Evolutionary conservation across 2,329 filamentous ascomycete species (phyloP).

Genomic region (Aspergillaceae sp.): DNA sequence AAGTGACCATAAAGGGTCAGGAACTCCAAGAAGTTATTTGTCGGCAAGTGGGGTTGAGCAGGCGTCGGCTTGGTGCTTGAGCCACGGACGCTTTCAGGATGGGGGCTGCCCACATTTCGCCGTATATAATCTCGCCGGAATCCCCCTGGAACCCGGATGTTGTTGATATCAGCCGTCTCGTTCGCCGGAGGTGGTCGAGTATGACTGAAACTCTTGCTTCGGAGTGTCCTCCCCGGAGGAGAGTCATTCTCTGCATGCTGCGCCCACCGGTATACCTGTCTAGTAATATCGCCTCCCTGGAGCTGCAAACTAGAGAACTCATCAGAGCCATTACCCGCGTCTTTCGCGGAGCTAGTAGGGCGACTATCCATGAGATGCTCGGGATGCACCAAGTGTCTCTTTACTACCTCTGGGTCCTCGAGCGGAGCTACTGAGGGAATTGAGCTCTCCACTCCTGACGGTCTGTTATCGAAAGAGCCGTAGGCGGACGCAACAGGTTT

Average conservation of each 20-base stretch:
- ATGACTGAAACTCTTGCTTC: conserved; percentile 82
- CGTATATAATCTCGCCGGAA: conserved; percentile 87
- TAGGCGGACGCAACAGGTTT: conserved; percentile 55
- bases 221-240: conserved; percentile 51
- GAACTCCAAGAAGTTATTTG: conserved; percentile 92
- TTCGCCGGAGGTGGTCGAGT: conserved; percentile 69
- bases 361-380: conserved; percentile 31
- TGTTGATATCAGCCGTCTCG: conserved; percentile 74
- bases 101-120: conserved; percentile 60
- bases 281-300: conserved; percentile 88
- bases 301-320: conserved; percentile 90
- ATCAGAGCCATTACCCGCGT: conserved; percentile 49
- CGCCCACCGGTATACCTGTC: conserved; percentile 94
- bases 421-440: conserved; percentile 50
- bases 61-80: conserved; percentile 29
- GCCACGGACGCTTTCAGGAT: conserved; percentile 32
- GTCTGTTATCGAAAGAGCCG: conserved; percentile 72
- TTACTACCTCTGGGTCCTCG: conserved; percentile 87
- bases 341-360: conserved; percentile 23
- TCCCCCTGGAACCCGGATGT: conserved; percentile 87
- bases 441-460: conserved; percentile 38
- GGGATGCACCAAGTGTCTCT: conserved; percentile 77
- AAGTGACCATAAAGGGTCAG: conserved; percentile 94
- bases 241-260: conserved; percentile 70
- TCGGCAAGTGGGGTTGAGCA: conserved; percentile 59